phyloP scores from a whole-genome alignment of 352 stramenopile genomes.

The Thalassiosira tumida region DNA sequence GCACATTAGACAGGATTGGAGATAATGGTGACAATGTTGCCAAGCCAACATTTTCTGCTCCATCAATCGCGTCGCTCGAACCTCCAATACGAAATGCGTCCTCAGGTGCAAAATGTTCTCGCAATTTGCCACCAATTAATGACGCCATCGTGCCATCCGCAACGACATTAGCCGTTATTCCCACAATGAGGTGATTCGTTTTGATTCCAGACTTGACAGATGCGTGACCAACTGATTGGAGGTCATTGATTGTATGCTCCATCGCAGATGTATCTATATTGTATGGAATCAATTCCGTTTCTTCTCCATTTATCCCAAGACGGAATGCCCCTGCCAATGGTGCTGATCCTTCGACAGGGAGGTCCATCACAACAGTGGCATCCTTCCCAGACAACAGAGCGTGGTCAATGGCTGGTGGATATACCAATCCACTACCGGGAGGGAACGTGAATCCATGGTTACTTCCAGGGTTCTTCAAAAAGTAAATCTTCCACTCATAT shows the following conservation, averaged over 20 bases:
- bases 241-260: slow-evolving; percentile 88
- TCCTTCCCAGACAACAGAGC: slow-evolving; percentile 74
- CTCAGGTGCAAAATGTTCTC: slow-evolving; percentile 87
- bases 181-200: slow-evolving; percentile 83
- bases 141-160: slow-evolving; percentile 82
- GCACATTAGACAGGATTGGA: slow-evolving; percentile 72
- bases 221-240: slow-evolving; percentile 89
- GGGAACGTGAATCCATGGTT: slow-evolving; percentile 91
- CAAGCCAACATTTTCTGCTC: slow-evolving; percentile 78
- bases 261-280: slow-evolving; percentile 85
- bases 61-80: slow-evolving; percentile 78
- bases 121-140: slow-evolving; percentile 86
- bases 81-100: slow-evolving; percentile 89
- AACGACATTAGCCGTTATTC: slow-evolving; percentile 85
- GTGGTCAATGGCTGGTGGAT: slow-evolving; percentile 83
- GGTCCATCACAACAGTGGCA: slow-evolving; percentile 68
- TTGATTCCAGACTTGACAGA: slow-evolving; percentile 82
- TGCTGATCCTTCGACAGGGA: slow-evolving; percentile 80
- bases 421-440: slow-evolving; percentile 90
- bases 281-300: slow-evolving; percentile 87
- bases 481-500: slow-evolving; percentile 91
- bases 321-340: slow-evolving; percentile 89
- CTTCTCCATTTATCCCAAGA: slow-evolving; percentile 83
- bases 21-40: slow-evolving; percentile 64
- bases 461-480: slow-evolving; percentile 90